Percentiles rank a stretch among this genome's conserved stretches.
These are phyloP conservation scores for Suillus subluteus DNA, from an alignment of 768 basidiomycete genomes.

Conservation along the genomic window DNA sequence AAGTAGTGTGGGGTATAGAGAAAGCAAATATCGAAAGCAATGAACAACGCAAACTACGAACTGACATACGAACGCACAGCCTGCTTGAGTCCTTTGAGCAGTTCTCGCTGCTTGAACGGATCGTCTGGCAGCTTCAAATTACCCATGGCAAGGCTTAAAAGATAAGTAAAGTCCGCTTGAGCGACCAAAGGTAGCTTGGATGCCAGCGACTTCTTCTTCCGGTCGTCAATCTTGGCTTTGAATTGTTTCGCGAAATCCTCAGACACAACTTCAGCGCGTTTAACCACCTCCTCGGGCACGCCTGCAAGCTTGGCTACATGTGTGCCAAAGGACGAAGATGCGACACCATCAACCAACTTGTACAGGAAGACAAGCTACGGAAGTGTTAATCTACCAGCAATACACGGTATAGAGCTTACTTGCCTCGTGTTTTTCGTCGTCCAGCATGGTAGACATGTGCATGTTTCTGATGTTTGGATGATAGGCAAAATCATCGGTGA, in stretches of 20 bases:
- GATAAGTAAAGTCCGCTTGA: slow-evolving; percentile 90
- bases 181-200: slow-evolving; percentile 73
- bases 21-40: slow-evolving; percentile 3
- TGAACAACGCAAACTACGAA: neutral
- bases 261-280: slow-evolving; percentile 87
- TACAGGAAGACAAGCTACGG: slow-evolving; percentile 88
- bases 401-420: slow-evolving; percentile 16
- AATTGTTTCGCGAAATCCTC: slow-evolving; percentile 87
- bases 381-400: slow-evolving; percentile 5
- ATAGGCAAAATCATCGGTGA: slow-evolving; percentile 92
- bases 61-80: slow-evolving; percentile 34
- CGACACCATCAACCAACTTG: slow-evolving; percentile 89
- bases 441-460: slow-evolving; percentile 94
- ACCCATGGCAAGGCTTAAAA: slow-evolving; percentile 65
- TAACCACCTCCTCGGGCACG: slow-evolving; percentile 82
- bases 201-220: slow-evolving; percentile 53
- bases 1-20: neutral
- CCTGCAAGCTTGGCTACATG: slow-evolving; percentile 96
- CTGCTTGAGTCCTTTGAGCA: slow-evolving; percentile 56
- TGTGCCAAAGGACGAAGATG: slow-evolving; percentile 87
- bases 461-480: slow-evolving; percentile 93
- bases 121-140: slow-evolving; percentile 56
- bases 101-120: slow-evolving; percentile 51
- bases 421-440: slow-evolving; percentile 90
- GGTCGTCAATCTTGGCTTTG: slow-evolving; percentile 73